A percentile compares a stretch with the other conserved stretches of the same genome.
Evolutionary conservation across 108 stramenopile species (phyloP).

Genomic region (Cyclotella baltica): DNA sequence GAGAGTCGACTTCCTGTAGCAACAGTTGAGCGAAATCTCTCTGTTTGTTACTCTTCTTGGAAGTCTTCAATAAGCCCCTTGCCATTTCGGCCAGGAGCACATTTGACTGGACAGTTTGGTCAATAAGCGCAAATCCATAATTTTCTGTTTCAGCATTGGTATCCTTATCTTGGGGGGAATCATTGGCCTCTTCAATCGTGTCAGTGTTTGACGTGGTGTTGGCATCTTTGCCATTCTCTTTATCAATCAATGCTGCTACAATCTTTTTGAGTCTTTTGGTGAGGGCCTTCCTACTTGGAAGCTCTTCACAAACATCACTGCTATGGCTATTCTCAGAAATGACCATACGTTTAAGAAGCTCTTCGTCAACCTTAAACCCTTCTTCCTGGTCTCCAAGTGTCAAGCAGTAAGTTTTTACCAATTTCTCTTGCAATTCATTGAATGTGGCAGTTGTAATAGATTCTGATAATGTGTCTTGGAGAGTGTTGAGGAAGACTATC

Average conservation of each 20-base stretch:
- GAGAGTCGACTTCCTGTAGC: conserved; percentile 36
- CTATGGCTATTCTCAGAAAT: conserved; percentile 10
- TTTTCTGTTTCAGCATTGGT: conserved; percentile 8
- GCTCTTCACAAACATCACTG: conserved; percentile 49
- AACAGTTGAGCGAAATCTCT: conserved; percentile 20
- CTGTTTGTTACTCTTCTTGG: conserved; percentile 15
- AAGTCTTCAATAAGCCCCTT: conserved; percentile 43
- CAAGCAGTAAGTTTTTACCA: conserved; percentile 60
- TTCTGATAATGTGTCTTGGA: conserved; percentile 46
- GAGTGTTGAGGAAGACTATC: conserved; percentile 55
- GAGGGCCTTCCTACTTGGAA: conserved; percentile 78
- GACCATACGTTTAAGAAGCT: conserved; percentile 22
- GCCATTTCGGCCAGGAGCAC: conserved; percentile 76
- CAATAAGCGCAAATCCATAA: conserved; percentile 65
- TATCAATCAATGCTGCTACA: conserved; percentile 48
- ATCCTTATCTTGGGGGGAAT: conserved; percentile 20
- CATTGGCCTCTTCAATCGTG: conserved; percentile 30
- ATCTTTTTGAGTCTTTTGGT: conserved; percentile 69
- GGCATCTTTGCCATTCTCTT: too few relatives aligned
- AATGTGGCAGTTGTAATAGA: conserved; percentile 23
- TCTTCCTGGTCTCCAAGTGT: conserved; percentile 17
- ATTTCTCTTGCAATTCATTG: conserved; percentile 49
- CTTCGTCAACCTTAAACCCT: conserved; percentile 41
- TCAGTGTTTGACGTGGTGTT: conserved; percentile 11
- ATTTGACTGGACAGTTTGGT: conserved; percentile 64